phyloP scores from a whole-genome alignment of 2,329 filamentous ascomycete species.

The Daldinia sp. region DNA sequence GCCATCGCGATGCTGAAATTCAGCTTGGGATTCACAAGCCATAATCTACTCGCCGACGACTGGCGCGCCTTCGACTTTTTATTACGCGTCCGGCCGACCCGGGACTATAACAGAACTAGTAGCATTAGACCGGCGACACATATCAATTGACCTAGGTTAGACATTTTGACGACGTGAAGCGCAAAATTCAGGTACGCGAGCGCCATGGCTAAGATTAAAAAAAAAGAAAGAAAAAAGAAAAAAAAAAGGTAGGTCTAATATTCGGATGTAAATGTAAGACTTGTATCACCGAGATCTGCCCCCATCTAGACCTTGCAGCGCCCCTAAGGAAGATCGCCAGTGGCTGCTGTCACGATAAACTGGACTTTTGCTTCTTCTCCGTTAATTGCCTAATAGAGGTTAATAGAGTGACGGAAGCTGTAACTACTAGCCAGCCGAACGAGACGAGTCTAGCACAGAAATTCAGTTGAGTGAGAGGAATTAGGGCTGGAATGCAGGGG shows the following conservation, averaged over 20 bases:
- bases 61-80: slow-evolving; percentile 15
- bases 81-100: slow-evolving; percentile 25
- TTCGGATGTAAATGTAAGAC: slow-evolving; percentile 1
- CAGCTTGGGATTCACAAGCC: slow-evolving; percentile 19
- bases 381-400: slow-evolving; percentile 32
- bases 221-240: slow-evolving; percentile 3
- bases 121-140: slow-evolving; percentile 18
- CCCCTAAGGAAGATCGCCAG: slow-evolving; percentile 24
- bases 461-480: slow-evolving; percentile 24
- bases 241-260: slow-evolving; percentile 11
- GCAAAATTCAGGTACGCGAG: slow-evolving; percentile 20
- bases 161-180: slow-evolving; percentile 12
- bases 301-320: slow-evolving; percentile 24
- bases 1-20: slow-evolving; percentile 10
- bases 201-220: slow-evolving; percentile 22
- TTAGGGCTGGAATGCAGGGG: slow-evolving; percentile 43
- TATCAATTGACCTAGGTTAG: slow-evolving; percentile 26
- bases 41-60: slow-evolving; percentile 1
- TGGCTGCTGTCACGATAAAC: slow-evolving; percentile 27
- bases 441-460: slow-evolving; percentile 26
- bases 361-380: slow-evolving; percentile 23
- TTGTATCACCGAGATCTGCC: slow-evolving; percentile 7
- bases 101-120: slow-evolving; percentile 16
- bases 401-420: slow-evolving; percentile 25
- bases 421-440: slow-evolving; percentile 20